phyloP scores from a whole-genome alignment of 1,284 basidiomycete genomes.

The Cryptococcus wingfieldii region DNA sequence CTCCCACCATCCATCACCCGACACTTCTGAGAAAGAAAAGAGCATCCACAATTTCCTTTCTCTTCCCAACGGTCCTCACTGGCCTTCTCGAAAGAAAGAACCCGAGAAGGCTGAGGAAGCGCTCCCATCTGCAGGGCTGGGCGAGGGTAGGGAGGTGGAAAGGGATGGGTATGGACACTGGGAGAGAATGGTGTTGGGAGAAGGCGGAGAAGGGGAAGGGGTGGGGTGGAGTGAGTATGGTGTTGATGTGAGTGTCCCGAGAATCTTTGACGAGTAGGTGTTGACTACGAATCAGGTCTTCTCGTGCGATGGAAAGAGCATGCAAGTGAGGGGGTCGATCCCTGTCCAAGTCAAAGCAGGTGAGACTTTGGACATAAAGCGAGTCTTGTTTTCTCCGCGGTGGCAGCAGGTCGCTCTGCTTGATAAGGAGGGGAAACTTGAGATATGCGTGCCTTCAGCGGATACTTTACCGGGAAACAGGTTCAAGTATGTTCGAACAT shows the following conservation, averaged over 20 bases:
- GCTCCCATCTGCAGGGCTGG: slow-evolving; percentile 14
- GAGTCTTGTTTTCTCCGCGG: too few relatives aligned
- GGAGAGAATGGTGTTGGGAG: slow-evolving; percentile 22
- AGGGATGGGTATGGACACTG: slow-evolving; percentile 38
- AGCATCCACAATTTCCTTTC: slow-evolving; percentile 40
- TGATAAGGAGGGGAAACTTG: not conserved
- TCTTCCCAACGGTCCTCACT: slow-evolving; percentile 11
- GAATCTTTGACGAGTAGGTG: not conserved
- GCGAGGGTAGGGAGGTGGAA: slow-evolving; percentile 36
- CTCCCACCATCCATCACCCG: not conserved
- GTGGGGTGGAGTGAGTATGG: slow-evolving; percentile 23
- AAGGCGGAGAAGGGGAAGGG: slow-evolving; percentile 33
- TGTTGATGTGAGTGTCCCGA: slow-evolving; percentile 26
- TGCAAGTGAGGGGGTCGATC: slow-evolving; percentile 23
- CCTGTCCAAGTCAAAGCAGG: not conserved
- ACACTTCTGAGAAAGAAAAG: slow-evolving; percentile 12
- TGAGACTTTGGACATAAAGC: not conserved
- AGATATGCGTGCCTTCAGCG: not conserved
- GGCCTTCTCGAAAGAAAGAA: slow-evolving; percentile 10
- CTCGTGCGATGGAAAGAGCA: slow-evolving; percentile 24
- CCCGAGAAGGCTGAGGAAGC: slow-evolving; percentile 8
- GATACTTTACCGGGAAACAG: too few relatives aligned
- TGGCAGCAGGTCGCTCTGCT: too few relatives aligned
- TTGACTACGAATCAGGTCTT: slow-evolving; percentile 12
- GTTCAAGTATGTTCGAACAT: too few relatives aligned